These are phyloP conservation scores for Fusarium multiceps DNA, from an alignment of 2,329 filamentous ascomycete genomes.

Conservation along the genomic window DNA sequence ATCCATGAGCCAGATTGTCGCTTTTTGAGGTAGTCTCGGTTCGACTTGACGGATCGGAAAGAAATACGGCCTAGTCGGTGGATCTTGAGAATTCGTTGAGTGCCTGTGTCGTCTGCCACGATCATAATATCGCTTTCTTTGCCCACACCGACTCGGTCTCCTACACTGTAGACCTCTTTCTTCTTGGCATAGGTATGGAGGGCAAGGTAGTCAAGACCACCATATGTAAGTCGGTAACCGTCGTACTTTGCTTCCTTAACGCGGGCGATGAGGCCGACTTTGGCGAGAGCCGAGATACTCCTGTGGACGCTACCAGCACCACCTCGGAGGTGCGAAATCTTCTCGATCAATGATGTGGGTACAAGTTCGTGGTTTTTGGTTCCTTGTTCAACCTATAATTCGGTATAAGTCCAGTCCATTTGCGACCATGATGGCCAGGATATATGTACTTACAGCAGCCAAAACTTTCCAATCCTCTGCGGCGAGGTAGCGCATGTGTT, in stretches of 20 bases:
- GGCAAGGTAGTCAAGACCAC: conserved; percentile 96
- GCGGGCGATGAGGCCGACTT: conserved; percentile 88
- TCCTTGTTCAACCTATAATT: conserved; percentile 83
- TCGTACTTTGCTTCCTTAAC: conserved; percentile 98
- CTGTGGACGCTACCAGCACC: conserved; percentile 83
- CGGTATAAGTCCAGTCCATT: conserved; percentile 44
- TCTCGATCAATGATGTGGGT: conserved; percentile 87
- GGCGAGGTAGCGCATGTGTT: conserved; percentile 90
- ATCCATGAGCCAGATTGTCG: conserved; percentile 89
- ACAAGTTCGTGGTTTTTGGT: conserved; percentile 98
- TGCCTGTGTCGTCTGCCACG: conserved; percentile 81
- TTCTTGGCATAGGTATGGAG: conserved; percentile 87
- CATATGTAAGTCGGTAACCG: conserved; percentile 95
- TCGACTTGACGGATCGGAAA: conserved; percentile 95
- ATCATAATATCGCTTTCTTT: conserved; percentile 99
- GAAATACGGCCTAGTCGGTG: conserved; percentile 95
- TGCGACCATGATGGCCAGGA: conserved; percentile 49
- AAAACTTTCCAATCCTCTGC: conserved; percentile 96
- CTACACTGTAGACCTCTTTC: conserved; percentile 88
- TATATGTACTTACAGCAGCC: conserved; percentile 74
- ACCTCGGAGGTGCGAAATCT: conserved; percentile 82
- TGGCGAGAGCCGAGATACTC: conserved; percentile 90
- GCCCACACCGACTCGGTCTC: conserved; percentile 92
- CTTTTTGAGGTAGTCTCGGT: conserved; percentile 93
- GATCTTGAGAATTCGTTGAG: conserved; percentile 90